A percentile compares a stretch with the other conserved stretches of the same genome.
Evolutionary conservation across 176 grass and related monocot genomes (phyloP).

Genomic region (Zizania latifolia): DNA sequence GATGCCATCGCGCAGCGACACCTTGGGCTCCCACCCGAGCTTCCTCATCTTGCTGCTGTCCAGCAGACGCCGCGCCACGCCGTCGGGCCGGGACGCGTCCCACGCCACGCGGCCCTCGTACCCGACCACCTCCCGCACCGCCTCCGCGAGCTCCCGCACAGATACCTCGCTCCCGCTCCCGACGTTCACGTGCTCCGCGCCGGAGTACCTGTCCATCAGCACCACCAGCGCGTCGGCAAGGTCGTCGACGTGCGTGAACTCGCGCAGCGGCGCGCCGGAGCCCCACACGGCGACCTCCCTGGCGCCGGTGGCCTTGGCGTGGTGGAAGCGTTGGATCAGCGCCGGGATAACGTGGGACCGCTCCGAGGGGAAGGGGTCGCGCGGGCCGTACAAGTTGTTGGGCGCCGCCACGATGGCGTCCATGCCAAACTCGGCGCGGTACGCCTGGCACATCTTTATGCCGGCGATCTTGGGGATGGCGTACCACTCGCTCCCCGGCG

Average conservation of each 20-base stretch:
- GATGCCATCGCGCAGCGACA: conserved; percentile 47
- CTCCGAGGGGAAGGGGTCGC: conserved; percentile 40
- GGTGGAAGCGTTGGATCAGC: conserved; percentile 73
- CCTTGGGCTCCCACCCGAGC: conserved; percentile 60
- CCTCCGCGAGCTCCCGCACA: conserved; percentile 50
- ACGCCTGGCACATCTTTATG: conserved; percentile 69
- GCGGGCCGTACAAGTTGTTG: conserved; percentile 54
- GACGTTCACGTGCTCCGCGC: conserved; percentile 30
- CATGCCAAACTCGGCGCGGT: conserved; percentile 37
- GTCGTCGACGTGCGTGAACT: conserved; percentile 72
- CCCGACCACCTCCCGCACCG: conserved; percentile 54
- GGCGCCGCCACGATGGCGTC: conserved; percentile 43
- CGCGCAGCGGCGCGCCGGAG: conserved; percentile 45
- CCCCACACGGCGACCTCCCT: conserved; percentile 67
- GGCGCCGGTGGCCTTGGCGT: conserved; percentile 39
- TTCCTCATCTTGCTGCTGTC: conserved; percentile 53
- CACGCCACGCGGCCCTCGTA: conserved; percentile 50
- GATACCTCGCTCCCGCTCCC: conserved; percentile 23
- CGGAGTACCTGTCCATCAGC: conserved; percentile 45
- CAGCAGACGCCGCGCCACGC: conserved; percentile 49
- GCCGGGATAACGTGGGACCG: conserved; percentile 46
- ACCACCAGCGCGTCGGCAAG: conserved; percentile 30
- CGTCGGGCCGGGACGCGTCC: conserved; percentile 47
- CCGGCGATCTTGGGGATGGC: conserved; percentile 48
- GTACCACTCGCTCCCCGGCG: conserved; percentile 51